Evolutionary conservation across 2,329 filamentous ascomycete species (phyloP).

Genomic region (Ramularia collo-cygni): DNA sequence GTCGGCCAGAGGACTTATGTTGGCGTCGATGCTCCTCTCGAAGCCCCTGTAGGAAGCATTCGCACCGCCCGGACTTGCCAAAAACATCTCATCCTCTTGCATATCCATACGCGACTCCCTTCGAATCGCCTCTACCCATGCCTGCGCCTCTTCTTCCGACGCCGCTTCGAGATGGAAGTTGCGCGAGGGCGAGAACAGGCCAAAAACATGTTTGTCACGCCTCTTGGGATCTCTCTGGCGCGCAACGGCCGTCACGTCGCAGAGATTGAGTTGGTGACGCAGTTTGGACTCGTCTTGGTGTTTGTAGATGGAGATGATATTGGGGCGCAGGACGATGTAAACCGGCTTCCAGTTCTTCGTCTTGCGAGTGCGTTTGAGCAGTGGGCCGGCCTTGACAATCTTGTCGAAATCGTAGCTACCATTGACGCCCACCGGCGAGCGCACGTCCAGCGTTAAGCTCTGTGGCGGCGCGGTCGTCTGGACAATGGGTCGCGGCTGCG

Average conservation of each 20-base stretch:
- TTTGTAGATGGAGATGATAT: slow-evolving; percentile 87
- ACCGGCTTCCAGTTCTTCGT: slow-evolving; percentile 94
- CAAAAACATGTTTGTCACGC: slow-evolving; percentile 81
- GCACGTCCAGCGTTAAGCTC: slow-evolving; percentile 48
- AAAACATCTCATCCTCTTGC: slow-evolving; percentile 75
- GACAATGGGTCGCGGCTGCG: too few species aligned
- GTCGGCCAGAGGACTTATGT: slow-evolving; percentile 16
- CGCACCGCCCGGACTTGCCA: slow-evolving; percentile 57
- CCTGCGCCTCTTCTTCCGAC: slow-evolving; percentile 65
- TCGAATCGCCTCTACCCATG: slow-evolving; percentile 81
- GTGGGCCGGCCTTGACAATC: slow-evolving; percentile 80
- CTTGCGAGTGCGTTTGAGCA: slow-evolving; percentile 84
- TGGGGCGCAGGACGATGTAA: slow-evolving; percentile 83
- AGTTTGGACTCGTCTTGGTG: slow-evolving; percentile 84
- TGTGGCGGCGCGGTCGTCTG: too few species aligned
- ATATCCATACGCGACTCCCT: slow-evolving; percentile 76
- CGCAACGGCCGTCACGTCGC: slow-evolving; percentile 85
- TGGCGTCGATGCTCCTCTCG: slow-evolving; percentile 28
- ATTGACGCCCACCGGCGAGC: slow-evolving; percentile 86
- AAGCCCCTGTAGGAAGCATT: slow-evolving; percentile 41
- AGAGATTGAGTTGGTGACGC: slow-evolving; percentile 77
- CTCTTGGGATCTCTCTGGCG: slow-evolving; percentile 84
- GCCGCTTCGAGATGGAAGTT: slow-evolving; percentile 86
- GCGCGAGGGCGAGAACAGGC: slow-evolving; percentile 79
- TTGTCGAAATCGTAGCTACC: slow-evolving; percentile 95